Evolutionary conservation across 139 green algal species (phyloP), one percentile per base, ranked within the genome.

Genomic region (Picochlorum sp.): DNA sequence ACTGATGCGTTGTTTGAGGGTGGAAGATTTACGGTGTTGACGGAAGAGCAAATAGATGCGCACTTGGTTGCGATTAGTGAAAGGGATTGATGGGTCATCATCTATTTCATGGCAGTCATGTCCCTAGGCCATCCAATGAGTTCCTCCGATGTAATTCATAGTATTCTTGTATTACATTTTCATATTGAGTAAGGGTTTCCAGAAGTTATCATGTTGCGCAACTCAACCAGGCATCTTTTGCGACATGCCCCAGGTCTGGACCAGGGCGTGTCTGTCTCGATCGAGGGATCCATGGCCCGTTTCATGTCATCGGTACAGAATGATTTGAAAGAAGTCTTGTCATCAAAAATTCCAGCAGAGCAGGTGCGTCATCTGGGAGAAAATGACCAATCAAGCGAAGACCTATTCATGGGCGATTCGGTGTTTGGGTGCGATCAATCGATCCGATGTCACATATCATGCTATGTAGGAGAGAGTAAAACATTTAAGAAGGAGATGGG

Each of bases 21-120:
- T 54, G 47, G 47, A 26, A 21, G 7, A 7, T 64, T 66, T 44
- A 63, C 63, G 7, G 73, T 95, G 47, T 78, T 98, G 41, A 65
- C 37, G 1, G 54, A 65, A 16, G 77, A 79, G 34, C 86, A 95
- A 63, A 79, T 98, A 28, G 92, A 98, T 18, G 74, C 76, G 30
- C 89, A 95, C 70, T 73, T 98, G 16, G 87, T 84, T 7, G 77
- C 82, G 37, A 96, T 98, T 47, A 86, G 73, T 41, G 92, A 98
- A 66, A 68, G 87, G 4, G 92, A 98, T 59, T 98, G 57, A 23
- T 56, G 5, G 23, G 7, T 59, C 9, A 59, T 34, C 10, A n/a
- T 30, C 16, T 34, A 59, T 6, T 11, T 7, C 8, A 23, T 16
- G 21, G 0, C 16, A 3, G 0, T 21, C 47, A 54, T 26, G 47